phyloP scores from a whole-genome alignment of 2,329 filamentous ascomycete genomes.

The Fusarium sulawesiense region DNA sequence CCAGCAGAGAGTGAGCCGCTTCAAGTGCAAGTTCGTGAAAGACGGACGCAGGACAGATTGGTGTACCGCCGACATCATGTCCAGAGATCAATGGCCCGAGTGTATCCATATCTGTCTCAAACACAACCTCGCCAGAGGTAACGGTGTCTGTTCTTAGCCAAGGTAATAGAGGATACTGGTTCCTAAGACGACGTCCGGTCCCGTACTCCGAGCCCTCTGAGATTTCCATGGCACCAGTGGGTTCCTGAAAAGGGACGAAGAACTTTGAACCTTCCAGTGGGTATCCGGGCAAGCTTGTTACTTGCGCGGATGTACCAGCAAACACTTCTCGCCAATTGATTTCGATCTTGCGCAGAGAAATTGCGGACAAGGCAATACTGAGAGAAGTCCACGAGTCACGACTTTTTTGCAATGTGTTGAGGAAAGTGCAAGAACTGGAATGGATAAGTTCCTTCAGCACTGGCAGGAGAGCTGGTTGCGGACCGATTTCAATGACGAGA shows the following conservation, averaged over 20 bases:
- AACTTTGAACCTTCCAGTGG: neutral
- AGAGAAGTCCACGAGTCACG: neutral
- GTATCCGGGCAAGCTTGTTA: no score
- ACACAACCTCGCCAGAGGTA: neutral
- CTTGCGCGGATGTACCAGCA: no score
- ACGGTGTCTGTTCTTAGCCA: neutral
- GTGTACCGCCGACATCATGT: neutral
- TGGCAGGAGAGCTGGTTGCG: neutral
- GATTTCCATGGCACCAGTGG: no score
- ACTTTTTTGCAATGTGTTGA: neutral
- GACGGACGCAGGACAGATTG: conserved; percentile 1
- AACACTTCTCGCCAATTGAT: no score
- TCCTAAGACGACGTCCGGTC: no score
- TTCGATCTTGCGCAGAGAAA: no score
- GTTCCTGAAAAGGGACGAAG: neutral
- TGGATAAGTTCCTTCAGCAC: no score
- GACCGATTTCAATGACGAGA: neutral
- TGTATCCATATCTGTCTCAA: neutral
- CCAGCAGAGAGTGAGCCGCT: neutral
- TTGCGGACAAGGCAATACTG: no score
- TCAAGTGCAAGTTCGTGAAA: conserved; percentile 12
- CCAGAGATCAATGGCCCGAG: neutral
- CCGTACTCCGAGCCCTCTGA: no score
- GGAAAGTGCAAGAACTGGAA: neutral
- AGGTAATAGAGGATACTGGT: no score